Evolutionary conservation across 495 filamentous ascomycete species (phyloP), one percentile per base, ranked within the genome.

Genomic region (Aspergillus funiculosus): DNA sequence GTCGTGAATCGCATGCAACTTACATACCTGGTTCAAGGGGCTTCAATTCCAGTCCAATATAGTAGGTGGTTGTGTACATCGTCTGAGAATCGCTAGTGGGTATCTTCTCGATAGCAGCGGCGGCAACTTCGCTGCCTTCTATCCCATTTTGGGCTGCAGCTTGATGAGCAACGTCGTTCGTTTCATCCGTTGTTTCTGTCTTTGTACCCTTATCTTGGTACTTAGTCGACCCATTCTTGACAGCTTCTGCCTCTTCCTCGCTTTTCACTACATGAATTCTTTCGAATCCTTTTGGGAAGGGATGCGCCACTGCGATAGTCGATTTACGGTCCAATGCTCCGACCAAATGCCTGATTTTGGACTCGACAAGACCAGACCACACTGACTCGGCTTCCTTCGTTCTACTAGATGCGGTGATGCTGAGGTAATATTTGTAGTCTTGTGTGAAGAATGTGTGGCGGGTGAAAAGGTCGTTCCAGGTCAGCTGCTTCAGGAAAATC

Each of bases 281-380:
- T 40, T 92, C 85, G 56, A 94, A 95, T 1, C 86, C 86, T 56
- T 96, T 94, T 47, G 86, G 91, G 70, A 90, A 98, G 0, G 90
- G 88, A 49, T 91, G 89, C 0, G 90, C 89, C 17, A 95, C 73
- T 25, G 79, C 80, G 46, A 97, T 85, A 5, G 81, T 83, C 29
- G 84, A 73, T 31, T 79, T 74, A 29, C 66, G 60, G 56, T 96
- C 92, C 18, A 98, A 73, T 9, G 82, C 86, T 30, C 77, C 75
- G 15, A 95, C 86, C 17, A 98, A 75, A 39, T 87, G 71, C 36
- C 92, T 81, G 28, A 97, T 76, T 62, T 89, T 95, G 4, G 92
- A 98, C 66, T 96, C 87, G 6, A 98, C 86, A 25, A 87, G 79
- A 6, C 92, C 91, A 22, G 87, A 88, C 89, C 92, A 97, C 25